Percentiles rank a stretch among this genome's conserved stretches.
phyloP scores from a whole-genome alignment of 2,329 filamentous ascomycete species.

The Stagonosporopsis vannaccii region DNA sequence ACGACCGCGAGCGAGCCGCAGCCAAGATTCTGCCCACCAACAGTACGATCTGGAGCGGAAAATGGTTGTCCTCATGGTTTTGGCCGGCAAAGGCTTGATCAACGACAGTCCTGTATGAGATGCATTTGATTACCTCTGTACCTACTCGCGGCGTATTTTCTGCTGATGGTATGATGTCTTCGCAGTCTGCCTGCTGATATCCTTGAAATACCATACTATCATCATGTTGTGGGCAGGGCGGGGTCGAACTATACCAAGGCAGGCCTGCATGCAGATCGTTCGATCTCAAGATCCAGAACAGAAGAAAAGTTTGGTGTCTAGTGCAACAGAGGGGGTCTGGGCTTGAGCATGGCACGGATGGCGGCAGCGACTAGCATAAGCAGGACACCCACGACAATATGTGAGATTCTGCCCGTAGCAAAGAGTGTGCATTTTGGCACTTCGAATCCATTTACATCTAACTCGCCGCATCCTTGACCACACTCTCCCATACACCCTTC shows the following conservation, averaged over 20 bases:
- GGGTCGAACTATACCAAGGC: not conserved
- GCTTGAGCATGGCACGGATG: not conserved
- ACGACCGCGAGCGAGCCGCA: too few species aligned
- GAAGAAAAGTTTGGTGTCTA: not conserved
- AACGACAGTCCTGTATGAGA: too few species aligned
- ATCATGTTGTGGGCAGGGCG: not conserved
- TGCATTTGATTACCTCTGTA: not conserved
- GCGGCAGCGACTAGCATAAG: not conserved
- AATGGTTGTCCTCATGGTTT: not conserved
- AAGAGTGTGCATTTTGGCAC: not conserved
- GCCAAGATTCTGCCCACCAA: too few species aligned
- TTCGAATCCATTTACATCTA: not conserved
- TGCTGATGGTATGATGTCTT: not conserved
- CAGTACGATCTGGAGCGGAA: too few species aligned
- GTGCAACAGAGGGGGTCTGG: not conserved
- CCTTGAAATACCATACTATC: too few species aligned
- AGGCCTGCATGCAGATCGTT: not conserved
- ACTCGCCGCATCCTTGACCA: slow-evolving; percentile 37
- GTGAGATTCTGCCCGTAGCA: not conserved
- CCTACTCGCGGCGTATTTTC: not conserved
- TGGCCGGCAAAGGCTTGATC: too few species aligned
- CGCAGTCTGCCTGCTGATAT: not conserved
- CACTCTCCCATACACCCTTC: slow-evolving; percentile 42
- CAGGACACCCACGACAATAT: not conserved
- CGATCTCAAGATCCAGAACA: not conserved